Evolutionary conservation across 2,329 filamentous ascomycete species (phyloP).

Genomic region (Phialocephala subalpina): DNA sequence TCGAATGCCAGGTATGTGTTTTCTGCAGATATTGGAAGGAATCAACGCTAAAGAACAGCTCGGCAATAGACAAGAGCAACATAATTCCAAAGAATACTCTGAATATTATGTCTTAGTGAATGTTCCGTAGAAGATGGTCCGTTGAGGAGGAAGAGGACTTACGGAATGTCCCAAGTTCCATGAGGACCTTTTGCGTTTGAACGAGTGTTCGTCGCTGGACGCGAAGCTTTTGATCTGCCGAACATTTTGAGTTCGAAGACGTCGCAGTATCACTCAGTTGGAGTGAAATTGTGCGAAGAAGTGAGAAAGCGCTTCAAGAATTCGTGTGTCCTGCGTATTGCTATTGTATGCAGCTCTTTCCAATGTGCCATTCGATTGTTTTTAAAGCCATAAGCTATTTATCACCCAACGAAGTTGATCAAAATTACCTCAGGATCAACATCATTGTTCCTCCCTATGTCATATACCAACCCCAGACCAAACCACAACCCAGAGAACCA

Average conservation of each 20-base stretch:
- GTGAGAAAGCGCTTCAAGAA: too few species aligned
- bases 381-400: neutral
- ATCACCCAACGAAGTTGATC: neutral
- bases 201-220: neutral
- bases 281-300: neutral
- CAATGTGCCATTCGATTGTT: neutral
- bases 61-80: slow-evolving; percentile 31
- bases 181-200: neutral
- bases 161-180: slow-evolving; percentile 15
- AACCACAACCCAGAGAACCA: neutral
- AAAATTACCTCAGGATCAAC: neutral
- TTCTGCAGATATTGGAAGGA: slow-evolving; percentile 33
- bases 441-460: neutral
- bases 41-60: slow-evolving; percentile 31
- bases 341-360: neutral
- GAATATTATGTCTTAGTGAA: slow-evolving; percentile 1
- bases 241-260: slow-evolving; percentile 15
- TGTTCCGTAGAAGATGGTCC: neutral
- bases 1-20: slow-evolving; percentile 31
- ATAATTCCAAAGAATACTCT: slow-evolving; percentile 35
- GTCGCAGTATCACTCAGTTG: neutral
- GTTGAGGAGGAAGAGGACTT: neutral
- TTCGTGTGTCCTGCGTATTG: too few species aligned
- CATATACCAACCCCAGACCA: neutral
- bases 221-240: slow-evolving; percentile 12